These are phyloP conservation scores for Rhizophagus prolifer DNA, from an alignment of 192 early-diverging fungal species.

Conservation along the genomic window DNA sequence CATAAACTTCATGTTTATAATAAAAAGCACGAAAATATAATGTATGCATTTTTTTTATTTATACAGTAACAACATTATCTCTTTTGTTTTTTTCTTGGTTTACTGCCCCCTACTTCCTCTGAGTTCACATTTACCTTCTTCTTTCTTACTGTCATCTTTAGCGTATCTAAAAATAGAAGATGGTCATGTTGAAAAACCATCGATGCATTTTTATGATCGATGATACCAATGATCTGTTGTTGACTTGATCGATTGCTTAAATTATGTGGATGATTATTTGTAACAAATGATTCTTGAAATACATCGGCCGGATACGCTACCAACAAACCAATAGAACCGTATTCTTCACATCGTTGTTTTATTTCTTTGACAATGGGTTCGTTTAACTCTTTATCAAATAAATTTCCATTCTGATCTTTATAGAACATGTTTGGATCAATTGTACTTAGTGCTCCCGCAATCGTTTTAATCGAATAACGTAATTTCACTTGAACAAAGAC, in stretches of 20 bases:
- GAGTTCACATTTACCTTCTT: neutral
- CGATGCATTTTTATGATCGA: neutral
- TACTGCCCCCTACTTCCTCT: no score
- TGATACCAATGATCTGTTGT: conserved; percentile 10
- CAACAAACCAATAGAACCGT: neutral
- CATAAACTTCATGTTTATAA: no score
- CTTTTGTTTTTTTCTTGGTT: no score
- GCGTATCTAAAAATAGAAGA: neutral
- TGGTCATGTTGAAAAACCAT: neutral
- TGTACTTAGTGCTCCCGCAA: neutral
- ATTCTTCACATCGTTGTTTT: neutral
- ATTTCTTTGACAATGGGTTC: neutral
- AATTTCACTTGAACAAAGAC: conserved; percentile 23
- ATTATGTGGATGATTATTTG: neutral
- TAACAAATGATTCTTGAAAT: conserved; percentile 10
- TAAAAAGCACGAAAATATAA: no score
- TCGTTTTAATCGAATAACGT: neutral
- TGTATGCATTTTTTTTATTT: no score
- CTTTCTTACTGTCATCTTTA: neutral
- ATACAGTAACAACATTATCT: no score
- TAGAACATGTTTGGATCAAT: conserved; percentile 4
- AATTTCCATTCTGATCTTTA: neutral
- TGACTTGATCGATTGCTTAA: neutral
- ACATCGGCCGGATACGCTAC: conserved; percentile 13
- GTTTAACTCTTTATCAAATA: neutral